These are phyloP conservation scores for Triadica sebifera DNA, from an alignment of 345 rosid genomes.

Conservation along the genomic window DNA sequence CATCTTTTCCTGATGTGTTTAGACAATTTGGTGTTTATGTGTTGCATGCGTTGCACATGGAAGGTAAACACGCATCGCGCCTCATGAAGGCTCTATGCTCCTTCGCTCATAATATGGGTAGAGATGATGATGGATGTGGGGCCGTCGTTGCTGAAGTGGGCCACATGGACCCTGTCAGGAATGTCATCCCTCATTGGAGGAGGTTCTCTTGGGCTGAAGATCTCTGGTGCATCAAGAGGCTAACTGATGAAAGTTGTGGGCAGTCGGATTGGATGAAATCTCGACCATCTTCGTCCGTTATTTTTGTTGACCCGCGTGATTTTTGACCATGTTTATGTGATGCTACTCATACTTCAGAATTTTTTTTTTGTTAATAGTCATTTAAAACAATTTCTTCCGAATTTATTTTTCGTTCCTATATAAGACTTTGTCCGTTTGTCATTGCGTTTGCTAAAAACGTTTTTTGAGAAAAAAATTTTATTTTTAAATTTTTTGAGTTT, in stretches of 20 bases:
- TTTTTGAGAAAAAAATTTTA: no score
- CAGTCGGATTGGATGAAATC: constrained; percentile 45
- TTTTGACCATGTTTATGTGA: constrained; percentile 30
- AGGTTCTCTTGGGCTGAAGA: constrained; percentile 63
- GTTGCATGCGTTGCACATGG: constrained; percentile 61
- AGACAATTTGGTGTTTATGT: constrained; percentile 59
- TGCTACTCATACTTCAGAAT: background rate
- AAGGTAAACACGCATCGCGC: constrained; percentile 45
- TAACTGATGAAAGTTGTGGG: constrained; percentile 20
- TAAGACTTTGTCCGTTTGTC: no score
- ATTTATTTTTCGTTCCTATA: background rate
- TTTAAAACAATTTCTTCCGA: background rate
- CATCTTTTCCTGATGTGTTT: constrained; percentile 71
- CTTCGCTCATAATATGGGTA: constrained; percentile 62
- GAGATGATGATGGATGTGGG: constrained; percentile 60
- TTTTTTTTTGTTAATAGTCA: constrained; percentile 19
- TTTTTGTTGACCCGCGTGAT: constrained; percentile 81
- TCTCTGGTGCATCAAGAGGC: constrained; percentile 66
- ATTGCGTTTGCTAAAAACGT: no score
- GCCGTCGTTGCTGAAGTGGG: constrained; percentile 64
- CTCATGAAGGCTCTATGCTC: constrained; percentile 58
- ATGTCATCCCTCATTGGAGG: constrained; percentile 68
- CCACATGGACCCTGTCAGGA: constrained; percentile 48
- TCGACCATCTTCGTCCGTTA: constrained; percentile 32
- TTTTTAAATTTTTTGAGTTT: no score